Conservation (phyloP, 2,329 filamentous ascomycete species). For the Septoria petroselini region DNA sequence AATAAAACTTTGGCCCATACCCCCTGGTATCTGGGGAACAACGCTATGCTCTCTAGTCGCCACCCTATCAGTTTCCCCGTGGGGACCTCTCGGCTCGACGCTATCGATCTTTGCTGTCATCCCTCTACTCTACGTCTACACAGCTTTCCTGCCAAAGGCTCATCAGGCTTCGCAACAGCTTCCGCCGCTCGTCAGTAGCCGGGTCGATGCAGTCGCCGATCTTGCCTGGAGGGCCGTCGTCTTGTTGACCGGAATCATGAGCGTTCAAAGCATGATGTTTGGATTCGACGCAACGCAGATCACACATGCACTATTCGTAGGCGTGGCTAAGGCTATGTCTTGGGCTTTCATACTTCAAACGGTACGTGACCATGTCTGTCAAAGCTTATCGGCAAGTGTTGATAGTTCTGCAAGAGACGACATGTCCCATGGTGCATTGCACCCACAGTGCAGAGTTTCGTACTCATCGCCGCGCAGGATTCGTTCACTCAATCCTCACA, state of each 20-base stretch:
- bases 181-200: too few relatives aligned
- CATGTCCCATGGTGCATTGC: slow-evolving; percentile 7
- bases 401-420: background rate
- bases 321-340: background rate
- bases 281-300: background rate
- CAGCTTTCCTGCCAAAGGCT: too few relatives aligned
- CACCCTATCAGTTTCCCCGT: background rate
- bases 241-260: background rate
- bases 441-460: background rate
- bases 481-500: background rate
- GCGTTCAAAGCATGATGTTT: background rate
- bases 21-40: background rate
- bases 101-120: too few relatives aligned
- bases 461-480: background rate
- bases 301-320: background rate
- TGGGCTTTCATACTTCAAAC: slow-evolving; percentile 2
- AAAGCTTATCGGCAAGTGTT: background rate
- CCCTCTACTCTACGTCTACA: too few relatives aligned
- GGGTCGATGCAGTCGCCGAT: too few relatives aligned
- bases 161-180: too few relatives aligned
- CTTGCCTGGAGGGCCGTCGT: too few relatives aligned
- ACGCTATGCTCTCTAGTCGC: slow-evolving; percentile 1
- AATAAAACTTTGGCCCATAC: too few relatives aligned
- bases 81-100: background rate
- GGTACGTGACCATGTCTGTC: background rate